A percentile compares a stretch with the other conserved stretches of the same genome.
Evolutionary conservation across 2,329 filamentous ascomycete species (phyloP).

Genomic region (Emericellopsis atlantica): DNA sequence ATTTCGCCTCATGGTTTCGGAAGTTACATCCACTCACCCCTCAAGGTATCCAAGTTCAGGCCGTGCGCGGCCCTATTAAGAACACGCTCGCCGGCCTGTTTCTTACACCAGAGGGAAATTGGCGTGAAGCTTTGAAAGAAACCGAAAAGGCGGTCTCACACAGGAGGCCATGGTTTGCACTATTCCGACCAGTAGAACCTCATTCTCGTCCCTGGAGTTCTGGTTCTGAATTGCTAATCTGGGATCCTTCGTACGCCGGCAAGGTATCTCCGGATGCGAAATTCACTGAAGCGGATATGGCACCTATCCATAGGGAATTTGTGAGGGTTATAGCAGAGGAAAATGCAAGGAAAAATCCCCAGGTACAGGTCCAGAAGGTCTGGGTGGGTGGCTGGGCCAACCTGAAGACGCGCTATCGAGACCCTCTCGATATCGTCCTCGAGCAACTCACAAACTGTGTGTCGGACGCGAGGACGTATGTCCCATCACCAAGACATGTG

Average conservation of each 20-base stretch:
- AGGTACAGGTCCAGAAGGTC: conserved; percentile 22
- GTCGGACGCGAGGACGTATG: conserved; percentile 13
- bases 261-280: conserved; percentile 8
- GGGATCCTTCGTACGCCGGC: conserved; percentile 27
- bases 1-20: conserved; percentile 4
- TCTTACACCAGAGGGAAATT: conserved; percentile 23
- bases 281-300: conserved; percentile 21
- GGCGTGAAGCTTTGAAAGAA: not conserved
- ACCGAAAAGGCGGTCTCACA: too few species aligned
- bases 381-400: conserved; percentile 27
- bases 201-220: conserved; percentile 14
- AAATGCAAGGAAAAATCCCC: conserved; percentile 14
- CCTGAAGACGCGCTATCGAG: conserved; percentile 11
- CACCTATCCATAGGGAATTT: conserved; percentile 30
- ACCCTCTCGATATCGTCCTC: conserved; percentile 29
- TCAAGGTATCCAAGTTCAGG: too few species aligned
- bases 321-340: conserved; percentile 22
- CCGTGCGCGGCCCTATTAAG: not conserved
- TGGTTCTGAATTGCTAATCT: conserved; percentile 37
- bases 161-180: conserved; percentile 30
- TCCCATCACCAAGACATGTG: conserved; percentile 19
- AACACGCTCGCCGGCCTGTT: conserved; percentile 29
- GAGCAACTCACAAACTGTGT: conserved; percentile 20
- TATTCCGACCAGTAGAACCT: conserved; percentile 30
- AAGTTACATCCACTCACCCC: not conserved